Evolutionary conservation across 805 yeast genomes (phyloP).

Genomic region (Ogataea ganodermae): DNA sequence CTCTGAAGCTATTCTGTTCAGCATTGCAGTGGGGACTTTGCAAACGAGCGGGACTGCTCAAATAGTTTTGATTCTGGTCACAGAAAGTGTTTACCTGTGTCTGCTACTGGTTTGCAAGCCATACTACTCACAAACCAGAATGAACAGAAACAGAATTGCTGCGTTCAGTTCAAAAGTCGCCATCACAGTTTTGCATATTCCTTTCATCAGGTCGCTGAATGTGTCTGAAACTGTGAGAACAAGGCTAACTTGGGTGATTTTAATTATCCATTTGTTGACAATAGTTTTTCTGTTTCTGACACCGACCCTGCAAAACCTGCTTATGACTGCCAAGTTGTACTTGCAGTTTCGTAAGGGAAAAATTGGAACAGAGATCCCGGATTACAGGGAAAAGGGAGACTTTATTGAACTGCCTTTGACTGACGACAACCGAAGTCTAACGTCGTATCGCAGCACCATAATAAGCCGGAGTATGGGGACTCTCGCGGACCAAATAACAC

Average conservation of each 20-base stretch:
- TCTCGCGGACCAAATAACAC: background rate
- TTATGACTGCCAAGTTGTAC: constrained; percentile 23
- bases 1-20: constrained; percentile 36
- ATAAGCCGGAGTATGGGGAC: constrained; percentile 1
- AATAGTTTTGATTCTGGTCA: constrained; percentile 38
- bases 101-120: constrained; percentile 34
- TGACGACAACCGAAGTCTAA: constrained; percentile 13
- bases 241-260: constrained; percentile 45
- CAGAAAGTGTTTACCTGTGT: constrained; percentile 37
- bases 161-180: constrained; percentile 42
- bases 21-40: constrained; percentile 45
- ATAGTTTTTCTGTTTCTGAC: constrained; percentile 27
- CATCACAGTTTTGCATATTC: constrained; percentile 44
- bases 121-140: constrained; percentile 35
- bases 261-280: constrained; percentile 39
- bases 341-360: constrained; percentile 20
- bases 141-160: constrained; percentile 35
- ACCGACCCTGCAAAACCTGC: constrained; percentile 34
- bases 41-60: constrained; percentile 49
- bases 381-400: constrained; percentile 25
- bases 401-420: constrained; percentile 23
- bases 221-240: constrained; percentile 42
- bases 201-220: constrained; percentile 41
- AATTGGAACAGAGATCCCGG: constrained; percentile 27
- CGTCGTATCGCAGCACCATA: constrained; percentile 4